Evolutionary conservation across 305 asterid genomes (phyloP), one percentile per base, ranked within the genome.

Genomic region (Plantago lanceolata): DNA sequence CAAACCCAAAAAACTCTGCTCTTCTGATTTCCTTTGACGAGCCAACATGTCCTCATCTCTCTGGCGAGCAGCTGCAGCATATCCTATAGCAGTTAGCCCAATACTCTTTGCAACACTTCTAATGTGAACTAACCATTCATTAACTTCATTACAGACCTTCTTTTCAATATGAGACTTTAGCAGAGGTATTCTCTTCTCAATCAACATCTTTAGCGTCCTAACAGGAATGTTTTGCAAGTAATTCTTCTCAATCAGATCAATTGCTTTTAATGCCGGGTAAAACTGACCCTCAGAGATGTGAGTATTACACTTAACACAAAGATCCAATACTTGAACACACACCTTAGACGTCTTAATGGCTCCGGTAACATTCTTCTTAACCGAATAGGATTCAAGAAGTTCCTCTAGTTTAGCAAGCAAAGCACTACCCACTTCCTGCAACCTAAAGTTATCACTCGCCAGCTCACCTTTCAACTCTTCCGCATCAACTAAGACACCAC

Each of bases 401-500:
- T 81, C 96, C 59, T 89, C 98, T 16, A 92, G 85, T 75, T 85
- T 89, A 76, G 78, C 52, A 13, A 92, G 96, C 8, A 91, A 72
- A 0, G 85, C 68, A 16, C 90, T 85, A 2, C 98, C 95, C 2
- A 89, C 95, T 67, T 92, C 95, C 59, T 87, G 98, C n/a, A 92
- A 70, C 79, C 84, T 79, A 40, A 82, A 82, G 73, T 92, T 89
- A 73, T 89, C 98, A 75, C 85, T 82, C 0, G 90, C 87, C 56
- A 92, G 85, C 78, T 89, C 96, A 35, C 89, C 71, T 63, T 92
- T 92, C 73, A 92, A 76, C 79, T 92, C 98, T 74, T 89, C 98
- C 0, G 98, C 96, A 59, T 92, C 98, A 0, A 89, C 96, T 72
- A 92, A 72, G n/a, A 92, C 96, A 19, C 98, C 96, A 0, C 98